Conservation (phyloP, 2,329 filamentous ascomycete genomes). For the Pseudogymnoascus sp. region DNA sequence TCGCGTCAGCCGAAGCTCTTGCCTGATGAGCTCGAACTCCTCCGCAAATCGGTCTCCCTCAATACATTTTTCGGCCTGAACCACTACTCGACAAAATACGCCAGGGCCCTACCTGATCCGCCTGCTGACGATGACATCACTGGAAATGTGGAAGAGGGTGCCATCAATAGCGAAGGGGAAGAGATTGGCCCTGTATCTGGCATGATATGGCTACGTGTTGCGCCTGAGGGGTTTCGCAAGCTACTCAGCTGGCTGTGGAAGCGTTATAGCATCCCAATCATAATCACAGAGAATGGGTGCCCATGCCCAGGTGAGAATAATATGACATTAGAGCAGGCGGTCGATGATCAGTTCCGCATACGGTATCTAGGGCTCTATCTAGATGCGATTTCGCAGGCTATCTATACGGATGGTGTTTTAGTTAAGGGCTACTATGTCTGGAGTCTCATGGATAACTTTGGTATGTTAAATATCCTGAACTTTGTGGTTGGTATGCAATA, state of each 20-base stretch:
- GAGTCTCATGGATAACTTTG: slow-evolving; percentile 31
- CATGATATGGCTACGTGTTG: slow-evolving; percentile 13
- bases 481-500: neutral
- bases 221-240: slow-evolving; percentile 22
- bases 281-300: slow-evolving; percentile 29
- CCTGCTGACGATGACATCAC: slow-evolving; percentile 22
- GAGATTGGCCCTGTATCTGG: slow-evolving; percentile 21
- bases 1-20: slow-evolving; percentile 21
- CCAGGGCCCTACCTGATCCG: slow-evolving; percentile 18
- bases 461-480: slow-evolving; percentile 19
- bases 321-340: slow-evolving; percentile 31
- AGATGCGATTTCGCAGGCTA: slow-evolving; percentile 31
- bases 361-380: slow-evolving; percentile 35
- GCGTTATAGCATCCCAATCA: slow-evolving; percentile 22
- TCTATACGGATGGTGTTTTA: slow-evolving; percentile 20
- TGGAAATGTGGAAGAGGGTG: slow-evolving; percentile 23
- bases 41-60: slow-evolving; percentile 16
- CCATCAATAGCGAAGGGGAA: slow-evolving; percentile 20
- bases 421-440: slow-evolving; percentile 31
- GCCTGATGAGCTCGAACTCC: slow-evolving; percentile 18
- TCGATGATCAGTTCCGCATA: slow-evolving; percentile 33
- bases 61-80: slow-evolving; percentile 27
- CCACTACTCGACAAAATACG: slow-evolving; percentile 25
- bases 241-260: slow-evolving; percentile 22
- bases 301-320: slow-evolving; percentile 29